A percentile compares a stretch with the other conserved stretches of the same genome.
Evolutionary conservation across 1,284 basidiomycete species (phyloP).

Genomic region (Gymnopus androsaceus): DNA sequence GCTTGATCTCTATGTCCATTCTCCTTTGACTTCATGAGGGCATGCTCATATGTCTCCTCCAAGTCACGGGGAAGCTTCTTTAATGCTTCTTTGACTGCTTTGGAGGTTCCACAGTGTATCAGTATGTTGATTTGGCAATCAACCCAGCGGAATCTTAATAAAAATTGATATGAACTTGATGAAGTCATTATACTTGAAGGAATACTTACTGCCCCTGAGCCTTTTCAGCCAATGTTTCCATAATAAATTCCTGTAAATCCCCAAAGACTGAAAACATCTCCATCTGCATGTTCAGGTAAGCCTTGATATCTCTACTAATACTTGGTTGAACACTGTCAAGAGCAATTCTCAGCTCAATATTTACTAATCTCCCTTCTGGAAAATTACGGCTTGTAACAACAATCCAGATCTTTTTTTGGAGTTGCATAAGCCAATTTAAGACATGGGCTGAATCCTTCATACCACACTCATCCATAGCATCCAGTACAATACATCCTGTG

Average conservation of each 20-base stretch:
- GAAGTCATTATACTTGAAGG: too few species aligned
- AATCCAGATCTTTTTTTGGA: neutral
- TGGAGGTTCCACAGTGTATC: neutral
- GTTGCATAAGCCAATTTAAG: neutral
- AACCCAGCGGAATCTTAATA: conserved; percentile 1
- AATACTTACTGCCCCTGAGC: too few species aligned
- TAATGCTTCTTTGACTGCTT: neutral
- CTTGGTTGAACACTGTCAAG: too few species aligned
- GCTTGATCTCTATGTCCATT: too few species aligned
- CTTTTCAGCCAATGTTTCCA: too few species aligned
- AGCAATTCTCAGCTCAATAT: neutral
- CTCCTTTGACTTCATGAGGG: too few species aligned
- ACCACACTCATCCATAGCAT: conserved; percentile 7
- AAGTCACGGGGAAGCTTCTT: neutral
- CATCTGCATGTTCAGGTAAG: too few species aligned
- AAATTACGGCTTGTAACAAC: neutral
- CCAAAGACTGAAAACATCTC: too few species aligned
- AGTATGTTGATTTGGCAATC: conserved; percentile 3
- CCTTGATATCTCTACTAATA: too few species aligned
- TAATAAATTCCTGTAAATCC: too few species aligned
- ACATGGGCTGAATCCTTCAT: neutral
- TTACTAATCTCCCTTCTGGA: neutral
- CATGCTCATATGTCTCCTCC: too few species aligned
- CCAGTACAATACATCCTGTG: neutral
- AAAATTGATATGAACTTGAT: too few species aligned